These are phyloP conservation scores for Claviceps monticola DNA, from an alignment of 2,329 filamentous ascomycete genomes.

Conservation along the genomic window DNA sequence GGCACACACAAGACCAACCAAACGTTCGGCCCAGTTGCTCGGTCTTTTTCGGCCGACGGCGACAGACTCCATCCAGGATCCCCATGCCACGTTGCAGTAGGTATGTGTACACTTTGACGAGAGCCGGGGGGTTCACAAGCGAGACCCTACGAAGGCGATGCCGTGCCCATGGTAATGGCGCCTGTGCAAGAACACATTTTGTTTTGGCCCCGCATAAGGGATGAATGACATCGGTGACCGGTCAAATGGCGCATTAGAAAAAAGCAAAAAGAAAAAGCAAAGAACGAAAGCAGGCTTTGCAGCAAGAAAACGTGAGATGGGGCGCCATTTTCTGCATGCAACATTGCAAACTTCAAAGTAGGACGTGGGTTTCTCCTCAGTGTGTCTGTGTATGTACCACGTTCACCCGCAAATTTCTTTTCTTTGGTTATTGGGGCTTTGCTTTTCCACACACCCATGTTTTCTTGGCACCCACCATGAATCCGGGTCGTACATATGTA, in stretches of 20 bases:
- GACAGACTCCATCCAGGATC: too few relatives aligned
- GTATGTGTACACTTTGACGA: too few relatives aligned
- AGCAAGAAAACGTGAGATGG: not conserved
- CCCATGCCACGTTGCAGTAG: too few relatives aligned
- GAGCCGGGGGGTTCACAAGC: not conserved
- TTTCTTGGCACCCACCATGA: too few relatives aligned
- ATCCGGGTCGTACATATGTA: too few relatives aligned
- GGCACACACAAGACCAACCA: too few relatives aligned
- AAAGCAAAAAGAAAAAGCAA: not conserved
- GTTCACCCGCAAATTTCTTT: too few relatives aligned
- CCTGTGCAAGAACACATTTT: not conserved
- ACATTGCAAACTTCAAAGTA: not conserved
- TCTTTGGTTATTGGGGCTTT: too few relatives aligned
- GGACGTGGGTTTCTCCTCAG: slow-evolving; percentile 2
- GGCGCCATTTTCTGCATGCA: not conserved
- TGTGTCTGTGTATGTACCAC: not conserved
- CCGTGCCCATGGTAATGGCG: not conserved
- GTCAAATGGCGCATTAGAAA: not conserved
- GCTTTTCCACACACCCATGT: too few relatives aligned
- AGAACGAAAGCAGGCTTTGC: not conserved
- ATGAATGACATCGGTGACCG: not conserved
- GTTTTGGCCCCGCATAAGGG: not conserved
- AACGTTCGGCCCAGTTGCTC: too few relatives aligned
- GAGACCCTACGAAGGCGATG: not conserved
- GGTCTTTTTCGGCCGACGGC: too few relatives aligned